Percentiles rank a stretch among this genome's conserved stretches.
These are phyloP conservation scores for Aspergillus japonicus DNA, from an alignment of 2,329 filamentous ascomycete species.

Conservation along the genomic window DNA sequence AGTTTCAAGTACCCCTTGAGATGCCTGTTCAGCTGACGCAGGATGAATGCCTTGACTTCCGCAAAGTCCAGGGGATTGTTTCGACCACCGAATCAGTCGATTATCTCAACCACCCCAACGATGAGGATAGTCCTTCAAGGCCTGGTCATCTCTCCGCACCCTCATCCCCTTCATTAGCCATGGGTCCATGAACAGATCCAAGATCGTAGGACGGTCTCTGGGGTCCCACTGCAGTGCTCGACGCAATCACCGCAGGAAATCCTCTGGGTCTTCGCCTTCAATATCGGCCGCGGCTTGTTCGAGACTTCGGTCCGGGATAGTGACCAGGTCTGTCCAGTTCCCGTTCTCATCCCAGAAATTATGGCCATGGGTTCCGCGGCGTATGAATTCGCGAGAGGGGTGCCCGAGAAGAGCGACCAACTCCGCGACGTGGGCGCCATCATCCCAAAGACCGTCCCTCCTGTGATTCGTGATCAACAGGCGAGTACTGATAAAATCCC, in stretches of 20 bases:
- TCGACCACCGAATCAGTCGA: neutral
- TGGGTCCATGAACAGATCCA: conserved; percentile 37
- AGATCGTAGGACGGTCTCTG: conserved; percentile 26
- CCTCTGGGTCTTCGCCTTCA: conserved; percentile 23
- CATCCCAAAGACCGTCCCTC: conserved; percentile 23
- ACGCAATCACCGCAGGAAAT: conserved; percentile 26
- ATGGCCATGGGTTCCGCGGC: conserved; percentile 7
- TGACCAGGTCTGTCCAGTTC: neutral
- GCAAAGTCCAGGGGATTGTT: neutral
- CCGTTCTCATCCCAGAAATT: neutral
- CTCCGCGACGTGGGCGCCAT: conserved; percentile 24
- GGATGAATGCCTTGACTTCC: too few species aligned
- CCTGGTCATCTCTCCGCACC: neutral
- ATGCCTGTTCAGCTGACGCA: too few species aligned
- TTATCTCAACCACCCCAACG: neutral
- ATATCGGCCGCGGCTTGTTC: conserved; percentile 21
- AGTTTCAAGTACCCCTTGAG: too few species aligned
- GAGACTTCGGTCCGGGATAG: neutral
- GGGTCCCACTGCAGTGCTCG: conserved; percentile 30
- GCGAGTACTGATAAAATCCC: neutral
- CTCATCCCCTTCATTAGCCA: conserved; percentile 31
- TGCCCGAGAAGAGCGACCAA: conserved; percentile 20
- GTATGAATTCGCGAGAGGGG: conserved; percentile 14
- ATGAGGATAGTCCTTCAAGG: neutral
- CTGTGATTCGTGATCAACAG: neutral